Percentiles rank a stretch among this genome's conserved stretches.
phyloP scores from a whole-genome alignment of 371 early-diverging fungal genomes.

The Mortierella sp. region DNA sequence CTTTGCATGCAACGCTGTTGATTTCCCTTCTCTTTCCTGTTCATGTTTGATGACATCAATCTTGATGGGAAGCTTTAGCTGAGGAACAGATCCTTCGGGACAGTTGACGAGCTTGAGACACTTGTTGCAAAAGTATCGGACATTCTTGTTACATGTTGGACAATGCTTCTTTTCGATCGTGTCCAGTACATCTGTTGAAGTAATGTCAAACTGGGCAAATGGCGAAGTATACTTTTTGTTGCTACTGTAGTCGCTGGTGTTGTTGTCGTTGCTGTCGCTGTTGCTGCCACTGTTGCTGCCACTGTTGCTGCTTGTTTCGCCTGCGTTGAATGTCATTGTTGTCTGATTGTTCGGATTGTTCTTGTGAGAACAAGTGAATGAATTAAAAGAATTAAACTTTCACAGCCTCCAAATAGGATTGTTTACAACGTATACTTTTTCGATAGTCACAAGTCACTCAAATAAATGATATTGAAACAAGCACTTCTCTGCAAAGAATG shows the following conservation, averaged over 20 bases:
- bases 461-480: no score
- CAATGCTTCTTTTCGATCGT: conserved; percentile 59
- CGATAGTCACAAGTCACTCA: no score
- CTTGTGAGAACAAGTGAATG: no score
- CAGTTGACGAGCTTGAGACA: conserved; percentile 70
- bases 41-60: conserved; percentile 88
- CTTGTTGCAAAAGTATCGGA: conserved; percentile 82
- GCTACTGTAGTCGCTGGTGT: background rate
- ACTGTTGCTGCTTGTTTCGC: background rate
- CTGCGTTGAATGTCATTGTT: no score
- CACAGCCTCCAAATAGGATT: no score
- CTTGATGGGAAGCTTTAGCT: conserved; percentile 79
- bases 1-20: conserved; percentile 89
- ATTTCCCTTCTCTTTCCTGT: conserved; percentile 84
- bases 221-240: conserved; percentile 31
- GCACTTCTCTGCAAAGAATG: no score
- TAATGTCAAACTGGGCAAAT: conserved; percentile 51
- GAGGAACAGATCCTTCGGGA: conserved; percentile 69
- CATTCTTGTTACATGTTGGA: conserved; percentile 68
- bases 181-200: conserved; percentile 46
- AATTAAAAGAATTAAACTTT: no score
- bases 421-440: no score
- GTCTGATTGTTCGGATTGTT: no score
- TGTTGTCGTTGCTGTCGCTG: background rate
- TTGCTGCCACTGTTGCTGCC: background rate